phyloP scores from a whole-genome alignment of 345 rosid genomes.

The Capsella bursapastoris region DNA sequence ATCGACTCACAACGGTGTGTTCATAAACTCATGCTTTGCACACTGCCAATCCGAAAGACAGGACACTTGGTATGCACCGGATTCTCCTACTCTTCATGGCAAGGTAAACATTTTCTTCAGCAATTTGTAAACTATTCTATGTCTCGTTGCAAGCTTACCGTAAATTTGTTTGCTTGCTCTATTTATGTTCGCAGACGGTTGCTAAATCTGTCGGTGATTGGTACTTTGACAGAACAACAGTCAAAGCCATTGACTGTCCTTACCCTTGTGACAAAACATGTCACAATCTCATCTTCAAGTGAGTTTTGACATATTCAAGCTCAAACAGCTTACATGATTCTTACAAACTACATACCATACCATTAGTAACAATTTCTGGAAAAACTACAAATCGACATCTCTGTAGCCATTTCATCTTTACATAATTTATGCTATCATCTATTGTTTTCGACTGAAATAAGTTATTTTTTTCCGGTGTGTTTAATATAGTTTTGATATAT shows the following conservation, averaged over 20 bases:
- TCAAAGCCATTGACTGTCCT: slow-evolving; percentile 46
- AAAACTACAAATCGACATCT: not conserved
- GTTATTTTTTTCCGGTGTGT: not conserved
- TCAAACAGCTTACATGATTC: slow-evolving; percentile 26
- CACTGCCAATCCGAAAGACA: slow-evolving; percentile 92
- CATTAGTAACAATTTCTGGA: not conserved
- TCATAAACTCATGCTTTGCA: slow-evolving; percentile 90
- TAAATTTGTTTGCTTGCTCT: not conserved
- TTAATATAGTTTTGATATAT: not conserved
- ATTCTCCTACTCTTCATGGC: slow-evolving; percentile 65
- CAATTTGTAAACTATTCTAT: not conserved
- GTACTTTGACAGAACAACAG: slow-evolving; percentile 42
- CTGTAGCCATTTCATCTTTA: not conserved
- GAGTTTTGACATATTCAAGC: slow-evolving; percentile 18
- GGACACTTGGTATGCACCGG: slow-evolving; percentile 82
- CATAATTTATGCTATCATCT: not conserved
- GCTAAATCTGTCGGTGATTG: slow-evolving; percentile 48
- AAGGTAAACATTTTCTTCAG: slow-evolving; percentile 51
- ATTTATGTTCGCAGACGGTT: slow-evolving; percentile 18
- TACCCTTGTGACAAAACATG: slow-evolving; percentile 51
- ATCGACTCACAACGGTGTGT: slow-evolving; percentile 66
- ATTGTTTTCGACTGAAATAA: not conserved
- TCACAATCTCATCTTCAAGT: slow-evolving; percentile 40
- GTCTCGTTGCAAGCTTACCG: not conserved
- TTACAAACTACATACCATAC: slow-evolving; percentile 28